Evolutionary conservation across 176 grass and related monocot species (phyloP).

Genomic region (Zoysia pacifica): DNA sequence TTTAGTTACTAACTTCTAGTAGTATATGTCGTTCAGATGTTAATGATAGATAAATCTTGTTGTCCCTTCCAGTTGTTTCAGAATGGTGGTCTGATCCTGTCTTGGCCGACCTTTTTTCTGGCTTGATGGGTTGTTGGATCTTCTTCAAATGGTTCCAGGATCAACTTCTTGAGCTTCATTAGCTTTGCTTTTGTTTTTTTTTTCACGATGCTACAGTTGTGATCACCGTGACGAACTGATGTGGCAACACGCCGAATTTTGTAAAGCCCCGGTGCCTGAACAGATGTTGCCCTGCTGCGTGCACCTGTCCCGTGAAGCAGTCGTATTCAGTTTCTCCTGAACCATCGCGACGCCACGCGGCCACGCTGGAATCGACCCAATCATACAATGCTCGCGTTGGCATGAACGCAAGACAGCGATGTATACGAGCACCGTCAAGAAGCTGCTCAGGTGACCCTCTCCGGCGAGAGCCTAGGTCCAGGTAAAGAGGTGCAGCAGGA

Average conservation of each 20-base stretch:
- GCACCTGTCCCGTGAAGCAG: neutral
- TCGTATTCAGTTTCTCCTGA: slow-evolving; percentile 27
- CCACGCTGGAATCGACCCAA: neutral
- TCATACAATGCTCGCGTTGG: neutral
- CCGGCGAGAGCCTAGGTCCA: neutral
- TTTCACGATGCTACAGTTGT: neutral
- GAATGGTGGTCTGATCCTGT: neutral
- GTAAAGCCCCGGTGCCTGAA: neutral
- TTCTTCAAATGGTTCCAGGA: neutral
- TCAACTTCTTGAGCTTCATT: neutral
- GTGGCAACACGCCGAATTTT: neutral
- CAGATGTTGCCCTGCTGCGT: neutral
- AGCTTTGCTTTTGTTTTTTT: neutral
- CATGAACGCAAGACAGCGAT: neutral
- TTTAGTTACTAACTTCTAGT: slow-evolving; percentile 8
- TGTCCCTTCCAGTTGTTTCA: neutral
- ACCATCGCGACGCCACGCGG: slow-evolving; percentile 33
- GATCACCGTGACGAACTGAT: neutral
- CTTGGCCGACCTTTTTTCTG: neutral
- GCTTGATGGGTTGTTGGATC: neutral
- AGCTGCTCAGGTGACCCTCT: neutral
- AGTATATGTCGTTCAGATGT: neutral
- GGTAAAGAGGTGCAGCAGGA: too few relatives aligned
- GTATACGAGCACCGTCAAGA: neutral
- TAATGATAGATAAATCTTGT: slow-evolving; percentile 8